Conservation (phyloP, 2,329 filamentous ascomycete genomes). For the Bipolaris bicolor region DNA sequence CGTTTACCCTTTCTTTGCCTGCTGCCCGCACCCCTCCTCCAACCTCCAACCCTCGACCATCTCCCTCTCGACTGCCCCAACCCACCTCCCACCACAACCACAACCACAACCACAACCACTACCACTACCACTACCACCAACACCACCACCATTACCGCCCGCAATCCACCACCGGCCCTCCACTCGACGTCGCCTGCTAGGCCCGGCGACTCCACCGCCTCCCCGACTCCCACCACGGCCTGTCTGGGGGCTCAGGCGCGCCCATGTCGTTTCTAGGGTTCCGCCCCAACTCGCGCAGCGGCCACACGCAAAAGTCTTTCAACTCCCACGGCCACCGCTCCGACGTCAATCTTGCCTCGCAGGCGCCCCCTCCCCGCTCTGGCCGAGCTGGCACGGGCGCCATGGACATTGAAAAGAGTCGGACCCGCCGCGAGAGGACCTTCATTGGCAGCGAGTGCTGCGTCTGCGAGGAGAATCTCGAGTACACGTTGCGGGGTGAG, state of each 20-base stretch:
- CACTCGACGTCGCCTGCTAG: constrained; percentile 41
- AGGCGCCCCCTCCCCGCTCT: constrained; percentile 39
- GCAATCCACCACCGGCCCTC: constrained; percentile 41
- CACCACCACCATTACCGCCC: constrained; percentile 31
- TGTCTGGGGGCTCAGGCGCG: constrained; percentile 46
- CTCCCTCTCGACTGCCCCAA: no score
- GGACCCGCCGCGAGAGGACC: constrained; percentile 85
- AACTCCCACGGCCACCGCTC: constrained; percentile 31
- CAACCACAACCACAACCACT: no score
- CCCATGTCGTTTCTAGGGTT: constrained; percentile 52
- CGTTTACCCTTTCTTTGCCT: constrained; percentile 42
- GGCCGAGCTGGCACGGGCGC: constrained; percentile 64
- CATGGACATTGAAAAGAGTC: constrained; percentile 77
- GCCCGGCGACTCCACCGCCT: constrained; percentile 42
- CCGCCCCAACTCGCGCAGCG: constrained; percentile 47
- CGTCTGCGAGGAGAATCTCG: constrained; percentile 94
- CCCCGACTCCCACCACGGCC: constrained; percentile 31
- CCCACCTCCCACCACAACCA: background rate
- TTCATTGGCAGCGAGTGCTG: constrained; percentile 95
- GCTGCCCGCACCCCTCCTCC: constrained; percentile 33
- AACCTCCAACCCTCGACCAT: constrained; percentile 42
- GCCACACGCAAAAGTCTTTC: constrained; percentile 31
- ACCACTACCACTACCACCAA: constrained; percentile 6
- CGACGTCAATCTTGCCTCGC: constrained; percentile 35
- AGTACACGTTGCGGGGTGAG: constrained; percentile 93